Evolutionary conservation across 148 eudicot species (phyloP).

Genomic region (Nepenthes gracilis): DNA sequence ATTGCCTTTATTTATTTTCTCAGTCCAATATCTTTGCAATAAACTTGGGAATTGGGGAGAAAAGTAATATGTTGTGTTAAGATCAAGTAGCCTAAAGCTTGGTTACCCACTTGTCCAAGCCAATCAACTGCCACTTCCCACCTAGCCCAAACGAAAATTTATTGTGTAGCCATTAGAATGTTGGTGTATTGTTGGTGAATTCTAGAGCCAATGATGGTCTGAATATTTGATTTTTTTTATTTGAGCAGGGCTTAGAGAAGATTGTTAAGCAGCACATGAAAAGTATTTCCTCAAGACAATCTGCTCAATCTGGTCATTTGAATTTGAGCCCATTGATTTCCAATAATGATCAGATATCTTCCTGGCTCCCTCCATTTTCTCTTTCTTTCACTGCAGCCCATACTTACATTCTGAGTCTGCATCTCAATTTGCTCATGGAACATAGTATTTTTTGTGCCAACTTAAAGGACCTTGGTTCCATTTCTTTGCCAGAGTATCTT

Average conservation of each 20-base stretch:
- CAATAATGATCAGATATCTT: constrained; percentile 22
- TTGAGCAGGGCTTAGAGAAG: constrained; percentile 31
- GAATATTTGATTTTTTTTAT: constrained; percentile 9
- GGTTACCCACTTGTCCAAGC: too few species aligned
- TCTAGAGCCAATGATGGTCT: neutral
- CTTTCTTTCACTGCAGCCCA: constrained; percentile 71
- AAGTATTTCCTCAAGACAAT: constrained; percentile 23
- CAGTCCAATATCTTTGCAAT: too few species aligned
- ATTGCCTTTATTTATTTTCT: constrained; percentile 1
- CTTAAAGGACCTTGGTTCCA: constrained; percentile 26
- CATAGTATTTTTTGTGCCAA: constrained; percentile 37
- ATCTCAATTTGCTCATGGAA: constrained; percentile 73
- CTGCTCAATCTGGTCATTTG: constrained; percentile 22
- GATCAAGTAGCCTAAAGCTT: too few species aligned
- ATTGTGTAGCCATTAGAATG: neutral
- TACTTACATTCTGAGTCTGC: constrained; percentile 50
- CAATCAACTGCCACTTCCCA: too few species aligned
- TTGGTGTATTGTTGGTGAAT: neutral
- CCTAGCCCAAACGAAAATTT: neutral
- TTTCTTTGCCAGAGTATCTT: constrained; percentile 19
- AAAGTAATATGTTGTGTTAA: too few species aligned
- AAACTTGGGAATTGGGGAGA: too few species aligned
- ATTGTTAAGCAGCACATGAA: constrained; percentile 15
- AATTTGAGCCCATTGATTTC: constrained; percentile 18
- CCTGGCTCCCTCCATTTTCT: constrained; percentile 44